A percentile compares a stretch with the other conserved stretches of the same genome.
Conservation (phyloP, 148 eudicot species). For the Silene conica region DNA sequence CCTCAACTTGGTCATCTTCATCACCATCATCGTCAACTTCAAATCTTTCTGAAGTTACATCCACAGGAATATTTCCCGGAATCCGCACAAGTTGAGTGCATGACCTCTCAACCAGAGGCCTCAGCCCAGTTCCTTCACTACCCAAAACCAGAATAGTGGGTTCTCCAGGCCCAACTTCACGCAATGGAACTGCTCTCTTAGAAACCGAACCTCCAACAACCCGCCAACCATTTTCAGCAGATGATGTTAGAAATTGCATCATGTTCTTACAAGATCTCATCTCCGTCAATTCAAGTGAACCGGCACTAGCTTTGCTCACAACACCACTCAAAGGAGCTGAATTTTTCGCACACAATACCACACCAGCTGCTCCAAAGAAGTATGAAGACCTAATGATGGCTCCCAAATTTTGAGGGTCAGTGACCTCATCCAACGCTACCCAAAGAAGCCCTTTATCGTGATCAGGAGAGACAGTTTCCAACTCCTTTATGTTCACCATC, state of each 20-base stretch:
- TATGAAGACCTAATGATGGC: conserved; percentile 89
- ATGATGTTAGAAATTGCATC: conserved; percentile 88
- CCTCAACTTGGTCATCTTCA: neutral
- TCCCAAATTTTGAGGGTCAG: conserved; percentile 95
- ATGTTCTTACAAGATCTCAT: conserved; percentile 87
- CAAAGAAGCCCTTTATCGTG: conserved; percentile 61
- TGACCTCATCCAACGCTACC: conserved; percentile 96
- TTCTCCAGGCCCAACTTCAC: conserved; percentile 50
- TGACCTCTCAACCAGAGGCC: conserved; percentile 94
- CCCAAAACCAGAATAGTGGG: conserved; percentile 96
- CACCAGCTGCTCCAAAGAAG: conserved; percentile 90
- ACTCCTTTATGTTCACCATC: conserved; percentile 66
- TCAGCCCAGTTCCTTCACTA: conserved; percentile 97
- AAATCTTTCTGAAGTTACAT: conserved; percentile 31
- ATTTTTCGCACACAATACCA: conserved; percentile 88
- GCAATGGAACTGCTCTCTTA: conserved; percentile 62
- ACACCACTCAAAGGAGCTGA: conserved; percentile 98
- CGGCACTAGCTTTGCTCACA: conserved; percentile 98
- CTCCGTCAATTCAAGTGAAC: conserved; percentile 87
- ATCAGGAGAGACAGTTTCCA: conserved; percentile 50
- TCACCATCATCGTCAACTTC: conserved; percentile 38
- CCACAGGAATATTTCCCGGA: conserved; percentile 62
- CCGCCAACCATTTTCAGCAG: conserved; percentile 91
- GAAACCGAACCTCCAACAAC: conserved; percentile 88
- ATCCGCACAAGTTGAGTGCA: conserved; percentile 69